Evolutionary conservation across 257 asterid species (phyloP).

Genomic region (Datura wrightii): DNA sequence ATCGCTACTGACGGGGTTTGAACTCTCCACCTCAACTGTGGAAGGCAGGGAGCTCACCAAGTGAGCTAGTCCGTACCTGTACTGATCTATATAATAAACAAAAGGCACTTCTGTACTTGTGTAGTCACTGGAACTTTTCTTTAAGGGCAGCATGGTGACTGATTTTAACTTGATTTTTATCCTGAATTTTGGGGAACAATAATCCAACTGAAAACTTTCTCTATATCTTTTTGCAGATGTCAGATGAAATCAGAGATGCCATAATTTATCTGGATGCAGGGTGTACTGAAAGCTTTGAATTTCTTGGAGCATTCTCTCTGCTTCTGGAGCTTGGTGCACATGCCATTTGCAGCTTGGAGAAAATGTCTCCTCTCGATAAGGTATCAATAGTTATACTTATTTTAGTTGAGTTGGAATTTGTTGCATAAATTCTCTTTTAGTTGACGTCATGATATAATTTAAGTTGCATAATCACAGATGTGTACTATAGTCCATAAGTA

Average conservation of each 20-base stretch:
- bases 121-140: not conserved
- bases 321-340: conserved; percentile 91
- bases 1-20: not conserved
- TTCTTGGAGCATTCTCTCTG: conserved; percentile 80
- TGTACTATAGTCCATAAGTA: not conserved
- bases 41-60: not conserved
- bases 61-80: not conserved
- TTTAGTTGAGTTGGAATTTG: conserved; percentile 13
- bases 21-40: conserved; percentile 20
- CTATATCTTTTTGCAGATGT: conserved; percentile 52
- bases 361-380: conserved; percentile 72
- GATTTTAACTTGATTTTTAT: not conserved
- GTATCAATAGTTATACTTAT: conserved; percentile 41
- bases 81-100: not conserved
- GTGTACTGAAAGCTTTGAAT: conserved; percentile 86
- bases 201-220: not conserved
- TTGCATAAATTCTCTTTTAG: not conserved
- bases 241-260: conserved; percentile 82
- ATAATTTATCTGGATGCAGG: conserved; percentile 92
- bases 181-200: not conserved
- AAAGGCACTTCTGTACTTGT: not conserved
- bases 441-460: not conserved
- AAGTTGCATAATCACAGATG: conserved; percentile 22
- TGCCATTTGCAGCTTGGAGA: conserved; percentile 90
- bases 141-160: not conserved